Evolutionary conservation across 202 grass and related monocot genomes (phyloP).

Genomic region (Hordeum pubiflorum): DNA sequence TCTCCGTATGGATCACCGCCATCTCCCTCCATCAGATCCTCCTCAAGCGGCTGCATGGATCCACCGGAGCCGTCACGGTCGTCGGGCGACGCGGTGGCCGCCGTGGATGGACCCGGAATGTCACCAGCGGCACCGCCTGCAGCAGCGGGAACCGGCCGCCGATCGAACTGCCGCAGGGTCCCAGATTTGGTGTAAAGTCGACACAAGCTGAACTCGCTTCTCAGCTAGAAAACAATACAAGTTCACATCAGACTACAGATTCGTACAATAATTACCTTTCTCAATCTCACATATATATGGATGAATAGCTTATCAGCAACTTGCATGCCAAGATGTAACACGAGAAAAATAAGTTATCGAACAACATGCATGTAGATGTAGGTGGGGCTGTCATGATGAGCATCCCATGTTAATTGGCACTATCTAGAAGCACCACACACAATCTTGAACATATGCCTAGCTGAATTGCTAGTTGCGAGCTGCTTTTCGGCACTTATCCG

Average conservation of each 20-base stretch:
- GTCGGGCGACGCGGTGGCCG: slow-evolving; percentile 29
- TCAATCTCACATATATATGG: neutral
- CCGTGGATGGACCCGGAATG: slow-evolving; percentile 7
- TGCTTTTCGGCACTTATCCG: slow-evolving; percentile 15
- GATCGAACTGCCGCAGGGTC: slow-evolving; percentile 51
- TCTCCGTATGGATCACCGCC: neutral
- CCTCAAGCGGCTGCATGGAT: slow-evolving; percentile 14
- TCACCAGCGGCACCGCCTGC: neutral
- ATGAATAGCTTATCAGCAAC: neutral
- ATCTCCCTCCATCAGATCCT: neutral
- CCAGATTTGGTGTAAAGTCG: slow-evolving; percentile 62
- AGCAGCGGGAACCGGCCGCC: slow-evolving; percentile 33
- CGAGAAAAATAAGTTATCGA: too few relatives aligned
- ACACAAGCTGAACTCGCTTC: slow-evolving; percentile 80
- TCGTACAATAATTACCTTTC: neutral
- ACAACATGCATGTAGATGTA: neutral
- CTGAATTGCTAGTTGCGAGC: neutral
- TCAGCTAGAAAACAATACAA: slow-evolving; percentile 32
- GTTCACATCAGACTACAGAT: neutral
- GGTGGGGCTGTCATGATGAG: neutral
- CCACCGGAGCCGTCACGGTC: slow-evolving; percentile 18
- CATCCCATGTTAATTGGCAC: neutral
- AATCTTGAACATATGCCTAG: neutral
- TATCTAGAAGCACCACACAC: neutral
- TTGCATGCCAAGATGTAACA: neutral